These are phyloP conservation scores for Cercospora berteroae DNA, from an alignment of 2,329 filamentous ascomycete genomes.

Conservation along the genomic window DNA sequence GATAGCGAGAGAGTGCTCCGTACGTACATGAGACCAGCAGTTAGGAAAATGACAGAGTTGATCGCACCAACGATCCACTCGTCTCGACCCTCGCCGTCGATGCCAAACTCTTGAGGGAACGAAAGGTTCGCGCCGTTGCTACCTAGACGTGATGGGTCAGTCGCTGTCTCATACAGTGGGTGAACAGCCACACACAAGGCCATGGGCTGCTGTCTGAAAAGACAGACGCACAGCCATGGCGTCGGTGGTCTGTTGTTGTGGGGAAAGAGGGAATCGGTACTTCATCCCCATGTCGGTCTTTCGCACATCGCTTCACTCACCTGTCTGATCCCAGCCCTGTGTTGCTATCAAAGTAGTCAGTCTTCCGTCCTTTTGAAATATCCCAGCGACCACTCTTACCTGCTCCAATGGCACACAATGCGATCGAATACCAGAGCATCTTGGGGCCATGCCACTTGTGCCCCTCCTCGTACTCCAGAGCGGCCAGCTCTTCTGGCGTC, in stretches of 20 bases:
- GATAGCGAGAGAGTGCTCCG: background rate
- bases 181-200: background rate
- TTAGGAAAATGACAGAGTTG: constrained; percentile 54
- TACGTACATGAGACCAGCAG: constrained; percentile 38
- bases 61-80: constrained; percentile 45
- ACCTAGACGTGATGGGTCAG: background rate
- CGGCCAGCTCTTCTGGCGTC: constrained; percentile 57
- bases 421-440: constrained; percentile 65
- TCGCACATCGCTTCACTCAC: constrained; percentile 10
- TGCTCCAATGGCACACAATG: constrained; percentile 38
- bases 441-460: constrained; percentile 67
- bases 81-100: constrained; percentile 27
- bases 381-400: background rate
- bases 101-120: constrained; percentile 33
- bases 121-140: constrained; percentile 32
- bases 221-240: background rate
- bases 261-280: too few species aligned
- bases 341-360: constrained; percentile 15
- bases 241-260: background rate
- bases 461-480: constrained; percentile 60
- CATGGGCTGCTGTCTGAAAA: background rate
- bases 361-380: background rate
- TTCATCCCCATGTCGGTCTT: background rate
- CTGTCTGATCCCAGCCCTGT: constrained; percentile 40
- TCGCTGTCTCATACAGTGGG: background rate